Conservation (phyloP, 331 rosid genomes). For the Rosa hybrid region DNA sequence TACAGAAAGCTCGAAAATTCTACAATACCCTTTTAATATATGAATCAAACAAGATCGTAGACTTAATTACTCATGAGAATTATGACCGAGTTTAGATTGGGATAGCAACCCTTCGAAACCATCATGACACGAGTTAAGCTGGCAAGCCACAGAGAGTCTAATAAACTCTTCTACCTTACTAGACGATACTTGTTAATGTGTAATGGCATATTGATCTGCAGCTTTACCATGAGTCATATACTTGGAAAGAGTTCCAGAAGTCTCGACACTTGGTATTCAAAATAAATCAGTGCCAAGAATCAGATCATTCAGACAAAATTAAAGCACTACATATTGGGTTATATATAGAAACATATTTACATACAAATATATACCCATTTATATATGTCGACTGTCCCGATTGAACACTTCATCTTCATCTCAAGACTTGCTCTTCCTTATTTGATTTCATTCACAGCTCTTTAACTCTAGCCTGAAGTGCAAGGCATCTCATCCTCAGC, state of each 20-base stretch:
- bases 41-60: too few relatives aligned
- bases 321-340: constrained; percentile 17
- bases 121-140: neutral
- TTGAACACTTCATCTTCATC: constrained; percentile 34
- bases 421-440: constrained; percentile 32
- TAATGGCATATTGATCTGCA: neutral
- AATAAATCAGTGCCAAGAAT: constrained; percentile 17
- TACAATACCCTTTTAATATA: too few relatives aligned
- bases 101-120: neutral
- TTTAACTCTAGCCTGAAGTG: constrained; percentile 2
- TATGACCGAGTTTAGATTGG: neutral
- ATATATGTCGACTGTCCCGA: constrained; percentile 34
- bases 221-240: neutral
- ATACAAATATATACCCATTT: constrained; percentile 20
- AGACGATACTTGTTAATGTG: too few relatives aligned
- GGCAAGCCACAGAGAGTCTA: neutral
- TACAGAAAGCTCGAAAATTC: too few relatives aligned
- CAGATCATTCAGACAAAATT: constrained; percentile 22
- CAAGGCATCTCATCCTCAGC: constrained; percentile 65
- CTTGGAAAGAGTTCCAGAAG: constrained; percentile 17
- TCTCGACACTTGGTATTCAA: constrained; percentile 26
- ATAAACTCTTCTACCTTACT: too few relatives aligned
- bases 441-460: constrained; percentile 33
- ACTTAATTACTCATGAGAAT: too few relatives aligned
- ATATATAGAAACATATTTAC: constrained; percentile 31